Evolutionary conservation across 1,139 yeast genomes (phyloP), one percentile per base, ranked within the genome.

Genomic region (Pichia sp.): DNA sequence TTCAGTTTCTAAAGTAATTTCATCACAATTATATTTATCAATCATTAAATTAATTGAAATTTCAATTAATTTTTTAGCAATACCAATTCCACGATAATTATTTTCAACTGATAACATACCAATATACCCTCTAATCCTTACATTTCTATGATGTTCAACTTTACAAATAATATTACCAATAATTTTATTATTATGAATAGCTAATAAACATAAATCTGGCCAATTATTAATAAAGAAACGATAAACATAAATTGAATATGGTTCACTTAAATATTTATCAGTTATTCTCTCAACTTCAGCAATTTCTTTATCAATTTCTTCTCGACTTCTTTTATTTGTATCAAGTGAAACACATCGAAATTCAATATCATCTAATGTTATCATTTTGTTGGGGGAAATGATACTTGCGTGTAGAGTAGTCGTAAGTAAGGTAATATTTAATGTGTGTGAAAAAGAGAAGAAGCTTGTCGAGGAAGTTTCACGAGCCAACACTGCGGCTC

Each of bases 21-120:
- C 98, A 61, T 91, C 97, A 30, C 89, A 86, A 3, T 72, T 63
- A 46, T 68, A 69, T 49, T 67, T 60, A 5, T 64, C 60, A 11
- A 71, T 69, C 88, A 91, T 84, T 38, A 72, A 71, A n/a, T 72
- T 72, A 4, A 91, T 72, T 6, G 84, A 76, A 48, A 68, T 58
- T 40, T 69, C 67, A 24, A 89, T 89, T 43, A 91, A 68, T 41
- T 66, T 65, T 50, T 79, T 80, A 5, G 96, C 96, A 36, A 89
- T 82, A 2, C 96, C 96, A 36, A 65, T 67, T 9, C 94, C 89
- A 40, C 98, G 67, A 59, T 72, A 79, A 15, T 63, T 58, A 32
- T 79, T 75, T 43, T 80, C 79, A 22, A 91, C 94, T 0, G 94
- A 96, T 42, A 91, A 66, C 98, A 91, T 91, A 6, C 97, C 98